Evolutionary conservation across 2,329 filamentous ascomycete genomes (phyloP).

Genomic region (Fulvia fulva): DNA sequence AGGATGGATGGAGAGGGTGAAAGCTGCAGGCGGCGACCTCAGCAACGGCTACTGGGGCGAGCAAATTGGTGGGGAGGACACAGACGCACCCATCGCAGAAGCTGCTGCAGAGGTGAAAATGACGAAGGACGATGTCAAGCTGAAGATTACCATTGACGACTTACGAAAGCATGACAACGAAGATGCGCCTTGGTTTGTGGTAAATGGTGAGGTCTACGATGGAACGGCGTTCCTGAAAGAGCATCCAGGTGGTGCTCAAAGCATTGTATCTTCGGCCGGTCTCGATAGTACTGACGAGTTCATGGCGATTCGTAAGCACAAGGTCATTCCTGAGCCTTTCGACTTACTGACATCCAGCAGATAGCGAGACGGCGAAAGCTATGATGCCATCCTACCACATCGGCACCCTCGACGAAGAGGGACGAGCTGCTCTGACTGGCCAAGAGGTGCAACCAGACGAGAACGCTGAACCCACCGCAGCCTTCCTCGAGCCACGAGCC

Average conservation of each 20-base stretch:
- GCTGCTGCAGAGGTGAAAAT: conserved; percentile 67
- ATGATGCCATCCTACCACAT: conserved; percentile 89
- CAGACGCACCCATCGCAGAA: conserved; percentile 43
- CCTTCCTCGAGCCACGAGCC: conserved; percentile 66
- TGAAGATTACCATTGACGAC: conserved; percentile 65
- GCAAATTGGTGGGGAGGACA: conserved; percentile 52
- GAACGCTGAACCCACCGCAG: conserved; percentile 45
- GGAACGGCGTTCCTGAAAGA: conserved; percentile 74
- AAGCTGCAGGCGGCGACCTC: conserved; percentile 75
- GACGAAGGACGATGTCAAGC: conserved; percentile 64
- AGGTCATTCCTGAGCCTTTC: neutral
- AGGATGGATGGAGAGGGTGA: conserved; percentile 92
- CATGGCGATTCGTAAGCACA: conserved; percentile 75
- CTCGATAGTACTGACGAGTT: conserved; percentile 85
- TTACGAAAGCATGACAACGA: conserved; percentile 64
- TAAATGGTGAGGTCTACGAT: conserved; percentile 85
- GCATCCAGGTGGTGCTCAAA: conserved; percentile 82
- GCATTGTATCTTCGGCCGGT: conserved; percentile 77
- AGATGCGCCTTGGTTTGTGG: conserved; percentile 75
- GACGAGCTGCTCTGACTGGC: conserved; percentile 51
- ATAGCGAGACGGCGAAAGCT: conserved; percentile 84
- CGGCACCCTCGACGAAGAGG: conserved; percentile 65
- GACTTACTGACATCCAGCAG: conserved; percentile 43
- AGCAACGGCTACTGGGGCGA: conserved; percentile 84
- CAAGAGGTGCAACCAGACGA: conserved; percentile 41